Percentiles rank a stretch among this genome's conserved stretches.
phyloP scores from a whole-genome alignment of 768 basidiomycete genomes.

The Hebeloma cylindrosporum region DNA sequence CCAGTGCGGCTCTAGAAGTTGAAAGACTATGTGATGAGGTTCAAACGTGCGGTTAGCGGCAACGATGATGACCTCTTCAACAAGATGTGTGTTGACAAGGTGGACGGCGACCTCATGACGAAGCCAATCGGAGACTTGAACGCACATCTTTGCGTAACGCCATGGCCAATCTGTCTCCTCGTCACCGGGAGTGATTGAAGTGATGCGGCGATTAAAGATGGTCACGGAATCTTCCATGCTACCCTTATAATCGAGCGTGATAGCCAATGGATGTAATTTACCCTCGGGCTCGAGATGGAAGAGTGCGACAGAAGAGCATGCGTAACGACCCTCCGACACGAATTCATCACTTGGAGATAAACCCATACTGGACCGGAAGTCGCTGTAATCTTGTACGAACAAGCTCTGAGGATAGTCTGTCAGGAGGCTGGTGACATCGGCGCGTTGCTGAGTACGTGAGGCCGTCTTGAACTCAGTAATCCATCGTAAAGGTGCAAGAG shows the following conservation, averaged over 20 bases:
- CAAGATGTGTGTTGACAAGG: conserved; percentile 30
- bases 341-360: conserved; percentile 5
- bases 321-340: conserved; percentile 18
- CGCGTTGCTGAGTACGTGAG: conserved; percentile 14
- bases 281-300: conserved; percentile 27
- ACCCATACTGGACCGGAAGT: conserved; percentile 23
- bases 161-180: conserved; percentile 31
- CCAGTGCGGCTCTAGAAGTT: conserved; percentile 32
- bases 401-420: conserved; percentile 12
- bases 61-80: conserved; percentile 32
- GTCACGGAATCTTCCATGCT: conserved; percentile 26
- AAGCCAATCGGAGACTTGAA: conserved; percentile 30
- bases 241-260: conserved; percentile 30
- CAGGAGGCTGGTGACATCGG: conserved; percentile 15
- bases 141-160: conserved; percentile 33
- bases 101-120: conserved; percentile 30
- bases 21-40: conserved; percentile 24
- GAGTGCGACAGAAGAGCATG: conserved; percentile 29
- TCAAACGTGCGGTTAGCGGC: conserved; percentile 28
- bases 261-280: conserved; percentile 30
- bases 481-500: conserved; percentile 21
- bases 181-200: conserved; percentile 11
- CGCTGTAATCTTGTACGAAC: conserved; percentile 27
- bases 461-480: conserved; percentile 18
- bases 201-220: conserved; percentile 27